A percentile compares a stretch with the other conserved stretches of the same genome.
Evolutionary conservation across 1,139 yeast genomes (phyloP).

Genomic region (Taphrina sp.): DNA sequence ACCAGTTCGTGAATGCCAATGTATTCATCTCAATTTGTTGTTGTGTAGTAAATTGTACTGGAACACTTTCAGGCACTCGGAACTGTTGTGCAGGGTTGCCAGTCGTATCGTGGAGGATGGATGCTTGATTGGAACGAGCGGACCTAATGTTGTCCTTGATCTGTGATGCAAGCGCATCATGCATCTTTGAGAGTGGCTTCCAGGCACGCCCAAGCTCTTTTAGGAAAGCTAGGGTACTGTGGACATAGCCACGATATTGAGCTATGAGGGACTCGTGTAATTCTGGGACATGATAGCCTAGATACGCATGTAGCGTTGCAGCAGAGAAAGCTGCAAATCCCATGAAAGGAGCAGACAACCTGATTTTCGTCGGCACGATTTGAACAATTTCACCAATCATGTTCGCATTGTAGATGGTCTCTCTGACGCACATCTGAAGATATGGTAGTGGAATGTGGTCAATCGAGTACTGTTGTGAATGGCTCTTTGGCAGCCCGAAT

Average conservation of each 20-base stretch:
- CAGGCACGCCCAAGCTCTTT: background rate
- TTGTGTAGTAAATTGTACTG: slow-evolving; percentile 2
- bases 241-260: slow-evolving; percentile 3
- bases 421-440: slow-evolving; percentile 13
- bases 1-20: slow-evolving; percentile 16
- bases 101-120: slow-evolving; percentile 14
- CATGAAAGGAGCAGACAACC: slow-evolving; percentile 16
- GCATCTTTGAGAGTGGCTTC: slow-evolving; percentile 17
- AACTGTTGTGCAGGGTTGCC: slow-evolving; percentile 3
- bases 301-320: slow-evolving; percentile 15
- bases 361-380: background rate
- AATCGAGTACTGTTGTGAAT: slow-evolving; percentile 5
- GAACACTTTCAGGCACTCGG: slow-evolving; percentile 12
- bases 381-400: slow-evolving; percentile 14
- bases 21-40: slow-evolving; percentile 20
- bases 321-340: slow-evolving; percentile 26
- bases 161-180: slow-evolving; percentile 17
- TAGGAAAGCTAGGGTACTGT: slow-evolving; percentile 4
- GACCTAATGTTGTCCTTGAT: background rate
- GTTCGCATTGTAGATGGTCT: slow-evolving; percentile 11
- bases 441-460: slow-evolving; percentile 11
- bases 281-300: slow-evolving; percentile 9
- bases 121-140: background rate
- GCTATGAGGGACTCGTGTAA: background rate
- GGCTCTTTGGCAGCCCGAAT: slow-evolving; percentile 20